Base-by-base conservation (phyloP, 805 yeast species). In the Yamadazyma takamatsuzukensis region DNA sequence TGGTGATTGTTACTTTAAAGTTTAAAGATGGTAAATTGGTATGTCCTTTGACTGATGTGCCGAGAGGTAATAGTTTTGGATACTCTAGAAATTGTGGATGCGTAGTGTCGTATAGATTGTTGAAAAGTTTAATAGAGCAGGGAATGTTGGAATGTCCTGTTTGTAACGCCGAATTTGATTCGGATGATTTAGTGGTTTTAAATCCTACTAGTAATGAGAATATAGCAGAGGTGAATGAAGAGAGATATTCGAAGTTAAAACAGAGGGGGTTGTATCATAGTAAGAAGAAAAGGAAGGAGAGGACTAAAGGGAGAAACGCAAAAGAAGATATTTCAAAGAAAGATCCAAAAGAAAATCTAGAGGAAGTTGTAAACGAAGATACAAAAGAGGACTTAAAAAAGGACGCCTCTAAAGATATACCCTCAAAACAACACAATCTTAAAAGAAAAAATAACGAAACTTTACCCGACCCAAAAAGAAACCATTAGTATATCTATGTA, bases 41-140 rank as follows among this genome's bases (percentile, higher is more conserved):
- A 15, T 66, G 72, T 41, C 68, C 68, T 5, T 51, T 61, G 8
- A 51, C 60, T 3, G 15, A 28, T 22, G 12, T 8, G 4, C 40
- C 43, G 27, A 33, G 41, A n/a, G 33, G 35, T 2, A 41, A 44
- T 14, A 30, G 41, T 2, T 57, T 53, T 30, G 53, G 49, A 6
- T 64, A 62, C 30, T 46, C 57, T 15, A 51, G 70, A 27, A 33
- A 51, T 0, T 66, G 72, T 47, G 71, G 71, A 11, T 65, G 71
- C 43, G 59, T 64, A 1, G 13, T 64, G 8, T 49, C 60, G 4
- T 41, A 44, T 27, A 56, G 48, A 27, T 34, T 53, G 4, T 36
- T 61, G 5, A 31, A 39, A 6, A 51, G 49, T 15, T 13, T 59
- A 15, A 11, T 25, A 4, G 27, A 30, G 4, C 41, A 45, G 0